Conservation (phyloP, 352 stramenopile species). For the Globisporangium emineosum region DNA sequence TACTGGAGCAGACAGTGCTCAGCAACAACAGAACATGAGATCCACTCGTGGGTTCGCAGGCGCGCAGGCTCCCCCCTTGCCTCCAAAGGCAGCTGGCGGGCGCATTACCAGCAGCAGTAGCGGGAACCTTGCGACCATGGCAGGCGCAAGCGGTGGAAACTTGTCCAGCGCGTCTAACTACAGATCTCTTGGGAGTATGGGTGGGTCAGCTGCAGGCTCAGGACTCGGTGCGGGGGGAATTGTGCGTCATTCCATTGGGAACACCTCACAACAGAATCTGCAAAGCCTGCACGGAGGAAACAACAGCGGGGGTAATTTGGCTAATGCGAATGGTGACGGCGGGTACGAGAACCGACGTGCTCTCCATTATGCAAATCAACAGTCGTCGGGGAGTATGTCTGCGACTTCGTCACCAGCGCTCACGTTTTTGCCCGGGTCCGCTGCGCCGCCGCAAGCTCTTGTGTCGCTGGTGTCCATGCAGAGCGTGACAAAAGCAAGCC, state of each 20-base stretch:
- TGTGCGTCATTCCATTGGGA: constrained; percentile 13
- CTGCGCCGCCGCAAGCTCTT: constrained; percentile 42
- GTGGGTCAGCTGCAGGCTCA: not conserved
- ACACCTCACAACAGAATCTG: constrained; percentile 19
- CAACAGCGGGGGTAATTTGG: constrained; percentile 14
- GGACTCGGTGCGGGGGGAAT: constrained; percentile 8
- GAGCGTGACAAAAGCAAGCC: constrained; percentile 51
- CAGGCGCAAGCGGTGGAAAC: not conserved
- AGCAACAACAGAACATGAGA: constrained; percentile 3
- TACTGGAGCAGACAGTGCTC: not conserved
- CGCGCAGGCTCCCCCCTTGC: constrained; percentile 14
- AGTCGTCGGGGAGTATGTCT: constrained; percentile 14
- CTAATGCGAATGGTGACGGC: not conserved
- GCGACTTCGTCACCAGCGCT: constrained; percentile 37
- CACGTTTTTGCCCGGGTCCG: constrained; percentile 25
- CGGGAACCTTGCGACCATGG: constrained; percentile 14
- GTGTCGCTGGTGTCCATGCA: constrained; percentile 75
- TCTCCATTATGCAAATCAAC: constrained; percentile 20
- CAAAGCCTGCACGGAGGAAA: constrained; percentile 14
- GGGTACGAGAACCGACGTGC: constrained; percentile 13
- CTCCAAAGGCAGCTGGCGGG: constrained; percentile 8
- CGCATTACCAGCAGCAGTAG: constrained; percentile 13
- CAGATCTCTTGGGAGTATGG: constrained; percentile 16
- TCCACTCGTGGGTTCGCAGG: constrained; percentile 6
- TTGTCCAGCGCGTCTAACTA: constrained; percentile 11